Conservation (phyloP, 2,329 filamentous ascomycete species). For the Exophiala lecanii-corni region DNA sequence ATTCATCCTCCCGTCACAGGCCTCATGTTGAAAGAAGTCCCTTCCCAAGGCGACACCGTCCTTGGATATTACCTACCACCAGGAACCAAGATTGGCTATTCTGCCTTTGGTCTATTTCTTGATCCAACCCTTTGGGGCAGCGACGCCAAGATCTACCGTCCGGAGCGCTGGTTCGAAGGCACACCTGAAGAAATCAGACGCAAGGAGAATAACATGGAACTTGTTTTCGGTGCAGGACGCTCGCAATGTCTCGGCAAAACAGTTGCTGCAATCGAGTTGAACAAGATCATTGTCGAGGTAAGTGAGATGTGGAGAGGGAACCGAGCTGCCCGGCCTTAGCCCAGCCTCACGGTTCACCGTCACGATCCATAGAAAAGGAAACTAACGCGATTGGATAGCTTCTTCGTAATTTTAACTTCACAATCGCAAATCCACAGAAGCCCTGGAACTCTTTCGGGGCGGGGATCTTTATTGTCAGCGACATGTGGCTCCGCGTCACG, state of each 20-base stretch:
- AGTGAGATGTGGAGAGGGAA: constrained; percentile 6
- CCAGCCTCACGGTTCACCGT: too few species aligned
- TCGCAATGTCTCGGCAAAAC: constrained; percentile 46
- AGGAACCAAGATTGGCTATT: constrained; percentile 45
- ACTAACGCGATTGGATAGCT: constrained; percentile 8
- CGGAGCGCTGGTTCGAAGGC: constrained; percentile 48
- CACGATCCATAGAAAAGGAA: neutral
- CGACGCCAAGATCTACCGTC: constrained; percentile 43
- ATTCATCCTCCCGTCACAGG: constrained; percentile 44
- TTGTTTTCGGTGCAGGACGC: constrained; percentile 45
- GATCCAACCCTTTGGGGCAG: constrained; percentile 36
- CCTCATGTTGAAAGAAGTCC: constrained; percentile 34
- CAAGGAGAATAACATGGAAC: constrained; percentile 40
- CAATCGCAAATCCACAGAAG: constrained; percentile 16
- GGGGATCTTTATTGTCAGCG: constrained; percentile 17
- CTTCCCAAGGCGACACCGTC: constrained; percentile 37
- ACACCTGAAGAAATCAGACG: constrained; percentile 31
- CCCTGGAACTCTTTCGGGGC: constrained; percentile 18
- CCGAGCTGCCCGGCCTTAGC: neutral
- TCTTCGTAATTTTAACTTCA: constrained; percentile 22
- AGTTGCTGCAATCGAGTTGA: constrained; percentile 47
- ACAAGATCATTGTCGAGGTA: constrained; percentile 48
- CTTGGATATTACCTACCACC: constrained; percentile 42
- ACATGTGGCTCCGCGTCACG: constrained; percentile 19
- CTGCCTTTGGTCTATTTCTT: constrained; percentile 39